phyloP scores from a whole-genome alignment of 208 protist species.

The Tritrichomonas musculus region DNA sequence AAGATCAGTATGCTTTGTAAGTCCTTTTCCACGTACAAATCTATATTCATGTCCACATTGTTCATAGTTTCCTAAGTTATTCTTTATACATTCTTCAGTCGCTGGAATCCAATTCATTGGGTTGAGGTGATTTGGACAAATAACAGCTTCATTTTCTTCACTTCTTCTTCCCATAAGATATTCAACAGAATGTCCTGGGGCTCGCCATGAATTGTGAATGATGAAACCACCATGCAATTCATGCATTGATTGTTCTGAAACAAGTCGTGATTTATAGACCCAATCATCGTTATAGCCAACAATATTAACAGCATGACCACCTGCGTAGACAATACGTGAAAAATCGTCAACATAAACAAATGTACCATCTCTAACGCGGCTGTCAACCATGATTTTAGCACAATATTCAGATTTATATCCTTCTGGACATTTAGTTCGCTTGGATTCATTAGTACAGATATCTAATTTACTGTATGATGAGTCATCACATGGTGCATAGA shows the following conservation, averaged over 20 bases:
- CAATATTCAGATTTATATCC: background rate
- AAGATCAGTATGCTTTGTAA: background rate
- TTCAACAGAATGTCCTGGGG: background rate
- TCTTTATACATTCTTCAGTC: background rate
- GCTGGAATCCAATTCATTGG: background rate
- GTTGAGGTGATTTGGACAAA: background rate
- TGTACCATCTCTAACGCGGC: background rate
- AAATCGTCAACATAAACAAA: background rate
- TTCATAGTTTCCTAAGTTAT: background rate
- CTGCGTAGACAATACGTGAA: background rate
- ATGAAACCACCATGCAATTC: background rate
- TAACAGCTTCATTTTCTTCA: background rate
- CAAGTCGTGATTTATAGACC: background rate
- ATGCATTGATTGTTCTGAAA: background rate
- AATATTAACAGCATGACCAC: background rate
- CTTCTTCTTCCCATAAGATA: background rate
- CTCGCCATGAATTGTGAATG: background rate
- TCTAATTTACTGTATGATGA: background rate
- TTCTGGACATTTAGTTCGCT: background rate
- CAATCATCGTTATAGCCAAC: constrained; percentile 19
- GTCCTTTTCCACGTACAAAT: background rate
- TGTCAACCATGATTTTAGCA: background rate
- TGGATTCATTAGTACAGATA: background rate
- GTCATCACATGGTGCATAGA: background rate
- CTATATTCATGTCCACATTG: background rate